These are phyloP conservation scores for Zychaea mexicana DNA, from an alignment of 371 early-diverging fungal species.

Conservation along the genomic window DNA sequence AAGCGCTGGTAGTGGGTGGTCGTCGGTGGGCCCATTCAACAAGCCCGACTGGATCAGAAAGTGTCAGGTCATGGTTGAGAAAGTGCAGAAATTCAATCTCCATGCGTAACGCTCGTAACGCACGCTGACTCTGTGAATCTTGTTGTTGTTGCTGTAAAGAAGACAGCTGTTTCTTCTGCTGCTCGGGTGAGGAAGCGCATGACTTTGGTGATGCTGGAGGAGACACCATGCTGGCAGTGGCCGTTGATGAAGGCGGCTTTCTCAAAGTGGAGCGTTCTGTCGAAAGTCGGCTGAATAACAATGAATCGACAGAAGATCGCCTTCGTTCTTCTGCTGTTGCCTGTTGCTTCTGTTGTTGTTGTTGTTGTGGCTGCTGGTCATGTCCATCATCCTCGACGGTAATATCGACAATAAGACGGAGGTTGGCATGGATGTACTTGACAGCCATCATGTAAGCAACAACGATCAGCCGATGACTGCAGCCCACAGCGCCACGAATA, in stretches of 20 bases:
- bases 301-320: not conserved
- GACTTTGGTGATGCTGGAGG: constrained; percentile 14
- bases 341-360: constrained; percentile 1
- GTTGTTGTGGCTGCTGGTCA: constrained; percentile 16
- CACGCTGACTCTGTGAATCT: constrained; percentile 12
- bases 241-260: not conserved
- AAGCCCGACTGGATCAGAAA: constrained; percentile 31
- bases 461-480: constrained; percentile 56
- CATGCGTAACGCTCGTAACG: constrained; percentile 41
- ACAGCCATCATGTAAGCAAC: constrained; percentile 63
- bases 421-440: constrained; percentile 52
- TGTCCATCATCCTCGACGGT: too few species aligned
- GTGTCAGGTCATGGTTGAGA: constrained; percentile 48
- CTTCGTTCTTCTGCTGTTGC: not conserved
- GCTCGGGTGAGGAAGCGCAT: not conserved
- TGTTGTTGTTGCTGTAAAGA: not conserved
- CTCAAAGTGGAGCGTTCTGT: constrained; percentile 16
- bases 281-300: constrained; percentile 3
- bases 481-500: constrained; percentile 56
- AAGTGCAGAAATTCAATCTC: constrained; percentile 62
- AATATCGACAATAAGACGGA: constrained; percentile 35
- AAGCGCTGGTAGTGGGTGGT: not conserved
- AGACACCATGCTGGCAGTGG: not conserved
- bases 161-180: not conserved
- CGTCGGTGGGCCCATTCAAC: constrained; percentile 37